Evolutionary conservation across 2,329 filamentous ascomycete genomes (phyloP).

Genomic region (Aureobasidium sp.): DNA sequence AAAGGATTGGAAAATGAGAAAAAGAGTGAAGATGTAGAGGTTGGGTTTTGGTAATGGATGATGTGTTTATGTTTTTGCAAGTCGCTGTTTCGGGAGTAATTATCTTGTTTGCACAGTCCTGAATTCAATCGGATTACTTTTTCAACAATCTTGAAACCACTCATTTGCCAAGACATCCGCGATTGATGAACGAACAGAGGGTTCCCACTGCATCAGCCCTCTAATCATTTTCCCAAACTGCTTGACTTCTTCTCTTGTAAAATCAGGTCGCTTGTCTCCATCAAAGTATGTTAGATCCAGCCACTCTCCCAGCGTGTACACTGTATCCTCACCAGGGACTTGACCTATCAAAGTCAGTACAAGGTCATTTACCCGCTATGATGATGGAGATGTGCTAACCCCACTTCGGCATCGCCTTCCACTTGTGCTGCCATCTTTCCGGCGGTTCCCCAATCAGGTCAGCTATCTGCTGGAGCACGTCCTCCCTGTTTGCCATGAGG

Average conservation of each 20-base stretch:
- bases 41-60: too few relatives aligned
- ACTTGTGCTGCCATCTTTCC: conserved; percentile 27
- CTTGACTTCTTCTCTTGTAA: neutral
- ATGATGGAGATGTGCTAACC: neutral
- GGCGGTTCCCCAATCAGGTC: conserved; percentile 31
- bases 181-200: neutral
- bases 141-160: neutral
- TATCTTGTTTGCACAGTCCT: neutral
- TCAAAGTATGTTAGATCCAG: neutral
- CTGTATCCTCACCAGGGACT: neutral
- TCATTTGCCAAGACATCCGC: neutral
- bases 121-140: neutral
- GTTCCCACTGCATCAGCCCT: neutral
- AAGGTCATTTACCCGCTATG: too few relatives aligned
- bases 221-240: neutral
- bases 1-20: neutral
- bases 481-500: conserved; percentile 29
- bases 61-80: neutral
- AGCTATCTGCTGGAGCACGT: conserved; percentile 32
- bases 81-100: neutral
- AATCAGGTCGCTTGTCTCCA: neutral
- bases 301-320: neutral
- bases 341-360: neutral
- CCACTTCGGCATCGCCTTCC: conserved; percentile 2
- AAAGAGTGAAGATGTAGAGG: neutral